Base-by-base conservation (phyloP, 495 filamentous ascomycete genomes). In the Evernia prunastri region DNA sequence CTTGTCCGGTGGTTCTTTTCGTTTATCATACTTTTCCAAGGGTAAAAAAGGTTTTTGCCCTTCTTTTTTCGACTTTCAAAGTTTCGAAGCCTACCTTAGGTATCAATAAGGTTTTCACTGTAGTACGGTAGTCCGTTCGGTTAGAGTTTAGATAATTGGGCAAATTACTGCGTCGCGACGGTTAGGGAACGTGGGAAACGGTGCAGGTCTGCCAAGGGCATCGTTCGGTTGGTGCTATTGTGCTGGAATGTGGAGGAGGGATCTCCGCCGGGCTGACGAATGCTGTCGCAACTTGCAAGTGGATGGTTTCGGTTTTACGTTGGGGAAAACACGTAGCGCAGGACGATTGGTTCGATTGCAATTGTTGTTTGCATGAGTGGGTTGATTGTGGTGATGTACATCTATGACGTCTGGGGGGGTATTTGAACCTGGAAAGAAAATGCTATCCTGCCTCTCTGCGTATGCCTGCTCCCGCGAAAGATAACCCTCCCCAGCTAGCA, bases 391-490 rank as follows among this genome's bases (percentile, higher is more conserved):
- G 1, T n/a, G 49, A 53, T 31, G 11, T 53, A 31, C 49, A 53
- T 53, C 49, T 53, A 53, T 29, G 49, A 53, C 25, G 25, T 29
- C 20, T 53, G 49, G 45, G 49, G 49, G 45, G 49, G 49, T 53
- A 53, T 53, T 53, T 5, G 49, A 31, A 53, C 3, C 18, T 17
- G 27, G 31, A 27, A 7, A 53, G 31, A 27, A 7, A 53, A 31
- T 31, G 49, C 27, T 18, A 53, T 31, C 1, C 49, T 5, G 13
- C 49, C 27, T 37, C 27, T 31, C 27, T 53, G 49, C 49, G 8
- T 29, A 29, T 53, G 49, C 45, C 36, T 37, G 1, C 23, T 5
- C 45, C 7, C 12, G 17, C n/a, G 18, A 1, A 31, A 31, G 8
- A 29, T 25, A 12, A n/a, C 25, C 12, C 25, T 18, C 25, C 6